Percentiles rank a stretch among this genome's conserved stretches.
These are phyloP conservation scores for Acidiella bohemica DNA, from an alignment of 495 filamentous ascomycete species.

Conservation along the genomic window DNA sequence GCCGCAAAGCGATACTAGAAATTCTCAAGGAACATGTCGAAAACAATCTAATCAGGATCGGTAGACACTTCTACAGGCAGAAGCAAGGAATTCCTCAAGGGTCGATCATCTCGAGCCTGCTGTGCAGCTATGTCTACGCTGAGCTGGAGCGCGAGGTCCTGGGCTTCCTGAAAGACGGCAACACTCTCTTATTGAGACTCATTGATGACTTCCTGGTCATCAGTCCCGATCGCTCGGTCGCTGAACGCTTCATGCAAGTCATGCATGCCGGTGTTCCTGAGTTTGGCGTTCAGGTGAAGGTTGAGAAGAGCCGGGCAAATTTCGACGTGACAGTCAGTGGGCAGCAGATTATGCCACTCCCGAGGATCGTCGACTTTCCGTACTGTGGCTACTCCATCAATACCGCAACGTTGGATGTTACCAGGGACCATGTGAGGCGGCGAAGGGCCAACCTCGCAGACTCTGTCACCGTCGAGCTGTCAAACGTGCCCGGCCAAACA, in stretches of 20 bases:
- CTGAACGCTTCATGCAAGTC: slow-evolving; percentile 52
- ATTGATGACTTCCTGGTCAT: slow-evolving; percentile 90
- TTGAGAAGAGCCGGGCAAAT: slow-evolving; percentile 70
- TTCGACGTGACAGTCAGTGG: slow-evolving; percentile 55
- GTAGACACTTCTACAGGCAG: slow-evolving; percentile 80
- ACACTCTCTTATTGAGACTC: slow-evolving; percentile 61
- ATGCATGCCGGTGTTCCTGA: slow-evolving; percentile 67
- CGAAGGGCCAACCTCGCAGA: slow-evolving; percentile 39
- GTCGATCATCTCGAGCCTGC: slow-evolving; percentile 65
- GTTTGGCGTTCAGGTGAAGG: slow-evolving; percentile 69
- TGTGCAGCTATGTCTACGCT: slow-evolving; percentile 93
- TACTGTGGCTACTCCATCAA: slow-evolving; percentile 79
- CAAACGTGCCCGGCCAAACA: slow-evolving; percentile 50
- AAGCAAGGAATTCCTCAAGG: slow-evolving; percentile 86
- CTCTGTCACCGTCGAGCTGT: slow-evolving; percentile 64
- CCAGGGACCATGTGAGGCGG: slow-evolving; percentile 42
- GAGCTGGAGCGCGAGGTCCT: slow-evolving; percentile 61
- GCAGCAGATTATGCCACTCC: slow-evolving; percentile 37
- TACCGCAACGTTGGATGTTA: slow-evolving; percentile 60
- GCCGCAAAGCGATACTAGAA: slow-evolving; percentile 46
- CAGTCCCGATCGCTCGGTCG: slow-evolving; percentile 51
- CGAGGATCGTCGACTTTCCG: slow-evolving; percentile 48
- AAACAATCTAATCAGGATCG: slow-evolving; percentile 74
- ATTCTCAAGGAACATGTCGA: slow-evolving; percentile 65
- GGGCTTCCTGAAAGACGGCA: slow-evolving; percentile 44